Percentiles rank a stretch among this genome's conserved stretches.
phyloP scores from a whole-genome alignment of 371 early-diverging fungal genomes.

The Neoconidiobolus thromboides region DNA sequence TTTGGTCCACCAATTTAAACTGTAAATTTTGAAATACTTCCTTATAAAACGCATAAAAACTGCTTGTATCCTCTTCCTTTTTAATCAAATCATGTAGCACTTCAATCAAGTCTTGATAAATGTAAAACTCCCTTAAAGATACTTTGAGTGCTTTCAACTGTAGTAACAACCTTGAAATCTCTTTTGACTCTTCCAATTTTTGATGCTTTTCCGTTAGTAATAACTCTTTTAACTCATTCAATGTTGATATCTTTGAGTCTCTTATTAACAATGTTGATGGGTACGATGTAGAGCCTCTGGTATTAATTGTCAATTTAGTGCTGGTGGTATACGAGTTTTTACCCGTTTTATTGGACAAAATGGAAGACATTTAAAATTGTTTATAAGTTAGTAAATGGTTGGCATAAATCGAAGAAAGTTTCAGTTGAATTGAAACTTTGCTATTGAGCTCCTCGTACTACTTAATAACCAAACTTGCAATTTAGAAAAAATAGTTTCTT shows the following conservation, averaged over 20 bases:
- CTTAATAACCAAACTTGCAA: too few relatives aligned
- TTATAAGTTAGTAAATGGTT: too few relatives aligned
- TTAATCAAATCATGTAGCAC: neutral
- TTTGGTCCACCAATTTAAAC: neutral
- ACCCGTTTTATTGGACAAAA: too few relatives aligned
- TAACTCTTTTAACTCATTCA: neutral
- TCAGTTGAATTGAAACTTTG: too few relatives aligned
- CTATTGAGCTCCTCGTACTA: too few relatives aligned
- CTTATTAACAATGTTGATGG: neutral
- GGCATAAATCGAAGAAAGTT: too few relatives aligned
- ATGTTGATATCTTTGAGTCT: neutral
- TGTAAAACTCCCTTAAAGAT: neutral
- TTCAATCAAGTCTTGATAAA: neutral
- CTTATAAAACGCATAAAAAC: neutral
- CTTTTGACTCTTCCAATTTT: neutral
- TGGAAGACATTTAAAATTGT: too few relatives aligned
- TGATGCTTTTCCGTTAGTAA: neutral
- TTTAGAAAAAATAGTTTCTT: too few relatives aligned
- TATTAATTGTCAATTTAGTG: too few relatives aligned
- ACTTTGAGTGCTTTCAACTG: neutral
- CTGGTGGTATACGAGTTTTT: too few relatives aligned
- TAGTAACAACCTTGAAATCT: neutral
- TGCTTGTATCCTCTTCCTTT: neutral
- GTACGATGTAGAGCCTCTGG: too few relatives aligned
- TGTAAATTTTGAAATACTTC: constrained; percentile 1